Base-by-base conservation (phyloP, 2,329 filamentous ascomycete genomes). In the Colletotrichum salicis region DNA sequence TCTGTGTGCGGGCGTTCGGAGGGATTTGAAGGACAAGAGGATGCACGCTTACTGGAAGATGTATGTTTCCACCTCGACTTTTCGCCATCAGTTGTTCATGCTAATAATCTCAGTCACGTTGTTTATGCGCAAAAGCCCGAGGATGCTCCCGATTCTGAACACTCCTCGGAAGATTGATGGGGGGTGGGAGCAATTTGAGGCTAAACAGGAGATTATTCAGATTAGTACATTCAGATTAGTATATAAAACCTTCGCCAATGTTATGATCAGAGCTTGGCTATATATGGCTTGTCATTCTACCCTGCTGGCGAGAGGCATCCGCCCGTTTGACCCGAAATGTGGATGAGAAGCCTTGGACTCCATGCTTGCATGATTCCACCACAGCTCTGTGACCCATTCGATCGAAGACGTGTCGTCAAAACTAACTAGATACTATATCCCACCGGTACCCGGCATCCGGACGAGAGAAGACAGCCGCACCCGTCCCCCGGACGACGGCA, bases 21-120 rank as follows among this genome's bases (percentile, higher is more conserved):
- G 73, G 51, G 76, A 79, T 22, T 52, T 78, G 41, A 72, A 65
- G 68, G 74, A 76, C 31, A 65, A 56, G 33, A 75, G 55, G 10
- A 74, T 78, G 15, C 78, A 79, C 70, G 73, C 74, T 3, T 79
- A 78, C 51, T 78, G 65, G 65, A 67, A 45, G 8, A 35, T 55
- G 64, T 41, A 22, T 15, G 64, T 24, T 24, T n/a, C 13, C 41
- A 15, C 5, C 77, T 79, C 19, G 41, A 29, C 19, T 0, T n/a
- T 78, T 77, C 45, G 73, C 83, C 5, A n/a, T 15, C 5, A 13
- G 19, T 15, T 19, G 4, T n/a, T 10, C 1, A 48, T 19, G 24
- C 15, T 52, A 11, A 27, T 13, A 24, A 12, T 24, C 15, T 29
- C 22, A 54, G 51, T 27, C 22, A 54, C 11, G 51, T 54, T 13